Percentiles rank a stretch among this genome's conserved stretches.
These are phyloP conservation scores for Chrysoporthe austroafricana DNA, from an alignment of 2,329 filamentous ascomycete genomes.

Conservation along the genomic window DNA sequence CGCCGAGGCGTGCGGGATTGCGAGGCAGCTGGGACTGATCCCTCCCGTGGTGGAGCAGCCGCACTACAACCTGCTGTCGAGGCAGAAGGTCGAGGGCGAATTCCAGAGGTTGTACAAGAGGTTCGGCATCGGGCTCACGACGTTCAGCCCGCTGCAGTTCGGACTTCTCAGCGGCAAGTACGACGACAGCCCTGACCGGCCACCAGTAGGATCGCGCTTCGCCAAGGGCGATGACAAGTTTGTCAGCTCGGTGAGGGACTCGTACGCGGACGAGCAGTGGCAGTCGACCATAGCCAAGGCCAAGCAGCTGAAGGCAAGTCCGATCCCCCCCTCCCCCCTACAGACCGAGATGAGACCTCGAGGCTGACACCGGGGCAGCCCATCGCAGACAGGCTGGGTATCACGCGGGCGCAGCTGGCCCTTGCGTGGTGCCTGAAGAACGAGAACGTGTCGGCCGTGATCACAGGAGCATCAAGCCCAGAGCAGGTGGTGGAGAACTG, in stretches of 20 bases:
- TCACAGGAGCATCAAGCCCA: constrained; percentile 61
- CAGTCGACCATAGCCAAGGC: constrained; percentile 59
- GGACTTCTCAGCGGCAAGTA: constrained; percentile 67
- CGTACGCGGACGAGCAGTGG: constrained; percentile 58
- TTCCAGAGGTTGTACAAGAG: constrained; percentile 64
- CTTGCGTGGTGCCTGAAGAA: constrained; percentile 69
- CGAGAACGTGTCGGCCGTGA: constrained; percentile 64
- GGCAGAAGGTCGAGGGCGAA: constrained; percentile 66
- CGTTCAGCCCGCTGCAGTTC: constrained; percentile 58
- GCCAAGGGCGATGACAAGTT: constrained; percentile 62
- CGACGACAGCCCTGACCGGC: constrained; percentile 64
- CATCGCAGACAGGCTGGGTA: constrained; percentile 66
- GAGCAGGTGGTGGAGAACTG: constrained; percentile 66
- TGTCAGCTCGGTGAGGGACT: constrained; percentile 56
- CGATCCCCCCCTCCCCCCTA: not conserved
- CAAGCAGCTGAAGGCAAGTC: constrained; percentile 48
- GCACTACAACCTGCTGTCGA: constrained; percentile 66
- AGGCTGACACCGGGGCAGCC: constrained; percentile 51
- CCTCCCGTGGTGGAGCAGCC: constrained; percentile 70
- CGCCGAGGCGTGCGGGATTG: constrained; percentile 62
- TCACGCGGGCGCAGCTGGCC: constrained; percentile 60
- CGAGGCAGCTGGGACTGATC: constrained; percentile 63
- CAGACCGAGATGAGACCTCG: not conserved
- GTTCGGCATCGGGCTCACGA: constrained; percentile 63
- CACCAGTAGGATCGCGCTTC: constrained; percentile 64